A percentile compares a stretch with the other conserved stretches of the same genome.
phyloP scores from a whole-genome alignment of 495 filamentous ascomycete species.

The Tuber indicum region DNA sequence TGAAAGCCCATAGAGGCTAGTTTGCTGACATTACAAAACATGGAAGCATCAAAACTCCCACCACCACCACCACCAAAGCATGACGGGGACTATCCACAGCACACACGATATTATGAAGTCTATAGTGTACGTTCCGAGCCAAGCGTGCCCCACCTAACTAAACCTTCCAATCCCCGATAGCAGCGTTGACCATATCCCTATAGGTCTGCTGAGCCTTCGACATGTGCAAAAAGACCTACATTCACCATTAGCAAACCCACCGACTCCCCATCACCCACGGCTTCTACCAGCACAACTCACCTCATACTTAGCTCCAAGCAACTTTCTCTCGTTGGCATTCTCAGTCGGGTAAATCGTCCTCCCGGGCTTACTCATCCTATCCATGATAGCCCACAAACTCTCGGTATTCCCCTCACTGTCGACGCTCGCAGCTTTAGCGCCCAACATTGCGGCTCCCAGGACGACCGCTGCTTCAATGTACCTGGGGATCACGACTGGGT shows the following conservation, averaged over 20 bases:
- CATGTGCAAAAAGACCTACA: constrained; percentile 63
- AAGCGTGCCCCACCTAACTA: not conserved
- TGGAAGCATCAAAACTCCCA: not conserved
- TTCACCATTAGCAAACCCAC: constrained; percentile 36
- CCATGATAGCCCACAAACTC: constrained; percentile 91
- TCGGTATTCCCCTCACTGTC: constrained; percentile 71
- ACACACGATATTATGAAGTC: not conserved
- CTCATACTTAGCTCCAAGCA: constrained; percentile 78
- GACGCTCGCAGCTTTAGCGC: constrained; percentile 83
- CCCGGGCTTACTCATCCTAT: constrained; percentile 92
- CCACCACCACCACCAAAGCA: not conserved
- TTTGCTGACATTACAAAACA: not conserved
- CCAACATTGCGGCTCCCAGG: constrained; percentile 93
- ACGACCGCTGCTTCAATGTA: constrained; percentile 96
- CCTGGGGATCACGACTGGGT: constrained; percentile 83
- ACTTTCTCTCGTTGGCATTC: constrained; percentile 64
- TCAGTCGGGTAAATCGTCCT: constrained; percentile 65
- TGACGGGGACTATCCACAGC: not conserved
- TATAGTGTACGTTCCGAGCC: not conserved
- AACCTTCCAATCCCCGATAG: constrained; percentile 48
- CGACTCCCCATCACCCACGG: not conserved
- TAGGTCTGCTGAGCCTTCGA: constrained; percentile 69
- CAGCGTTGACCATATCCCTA: constrained; percentile 60
- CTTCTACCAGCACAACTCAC: constrained; percentile 43
- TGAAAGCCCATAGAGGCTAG: not conserved